Conservation (phyloP, 371 early-diverging fungal species). For the Zopfochytrium polystomum region DNA sequence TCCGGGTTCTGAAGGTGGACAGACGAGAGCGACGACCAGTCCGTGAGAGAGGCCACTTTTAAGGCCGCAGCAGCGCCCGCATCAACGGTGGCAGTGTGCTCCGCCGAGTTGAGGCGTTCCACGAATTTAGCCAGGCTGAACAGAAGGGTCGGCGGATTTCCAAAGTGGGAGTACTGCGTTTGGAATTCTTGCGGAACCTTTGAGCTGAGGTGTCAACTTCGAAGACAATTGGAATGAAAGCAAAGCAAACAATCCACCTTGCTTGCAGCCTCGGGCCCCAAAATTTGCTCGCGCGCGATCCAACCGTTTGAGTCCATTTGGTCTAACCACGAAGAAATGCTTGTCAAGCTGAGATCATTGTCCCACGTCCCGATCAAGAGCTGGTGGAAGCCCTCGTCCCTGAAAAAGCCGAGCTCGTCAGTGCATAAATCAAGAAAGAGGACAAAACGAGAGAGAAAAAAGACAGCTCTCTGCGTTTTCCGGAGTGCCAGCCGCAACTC, state of each 20-base stretch:
- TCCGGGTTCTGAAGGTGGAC: slow-evolving; percentile 50
- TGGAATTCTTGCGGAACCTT: slow-evolving; percentile 87
- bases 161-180: slow-evolving; percentile 87
- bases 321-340: slow-evolving; percentile 76
- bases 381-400: slow-evolving; percentile 95
- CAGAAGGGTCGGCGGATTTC: slow-evolving; percentile 89
- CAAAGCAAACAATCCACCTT: slow-evolving; percentile 46
- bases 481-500: neutral
- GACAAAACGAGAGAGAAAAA: too few relatives aligned
- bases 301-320: slow-evolving; percentile 85
- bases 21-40: slow-evolving; percentile 43
- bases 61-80: neutral
- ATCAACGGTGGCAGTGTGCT: neutral
- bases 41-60: slow-evolving; percentile 5
- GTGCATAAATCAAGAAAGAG: too few relatives aligned
- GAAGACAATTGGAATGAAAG: neutral
- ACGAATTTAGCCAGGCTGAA: slow-evolving; percentile 66
- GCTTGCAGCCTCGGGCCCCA: slow-evolving; percentile 90
- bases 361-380: slow-evolving; percentile 85
- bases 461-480: too few relatives aligned
- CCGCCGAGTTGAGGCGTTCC: slow-evolving; percentile 24
- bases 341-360: slow-evolving; percentile 72
- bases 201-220: too few relatives aligned
- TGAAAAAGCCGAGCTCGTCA: too few relatives aligned
- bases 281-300: slow-evolving; percentile 92